phyloP scores from a whole-genome alignment of 768 basidiomycete genomes.

The Fibroporia radiculosa region DNA sequence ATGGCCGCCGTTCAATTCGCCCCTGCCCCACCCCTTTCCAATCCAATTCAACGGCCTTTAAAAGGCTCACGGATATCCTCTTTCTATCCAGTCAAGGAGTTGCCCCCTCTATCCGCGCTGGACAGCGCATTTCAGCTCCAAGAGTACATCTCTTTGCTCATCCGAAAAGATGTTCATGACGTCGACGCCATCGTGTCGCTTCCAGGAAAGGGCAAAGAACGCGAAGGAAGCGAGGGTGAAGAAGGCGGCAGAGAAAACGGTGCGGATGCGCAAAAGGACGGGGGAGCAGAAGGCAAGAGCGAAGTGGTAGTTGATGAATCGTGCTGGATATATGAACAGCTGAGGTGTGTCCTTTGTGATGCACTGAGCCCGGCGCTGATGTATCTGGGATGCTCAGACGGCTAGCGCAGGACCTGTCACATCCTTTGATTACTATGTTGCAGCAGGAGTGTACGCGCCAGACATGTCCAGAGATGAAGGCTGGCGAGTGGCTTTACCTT shows the following conservation, averaged over 20 bases:
- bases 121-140: constrained; percentile 94
- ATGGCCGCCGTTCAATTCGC: neutral
- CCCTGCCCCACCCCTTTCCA: neutral
- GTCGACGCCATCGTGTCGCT: constrained; percentile 74
- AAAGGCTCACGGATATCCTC: constrained; percentile 74
- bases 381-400: constrained; percentile 39
- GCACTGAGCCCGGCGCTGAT: neutral
- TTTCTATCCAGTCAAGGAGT: constrained; percentile 68
- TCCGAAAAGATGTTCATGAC: constrained; percentile 82
- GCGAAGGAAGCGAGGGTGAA: constrained; percentile 23
- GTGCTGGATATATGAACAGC: constrained; percentile 77
- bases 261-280: constrained; percentile 20
- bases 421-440: constrained; percentile 76
- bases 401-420: constrained; percentile 79
- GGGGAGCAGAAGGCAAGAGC: constrained; percentile 26
- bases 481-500: constrained; percentile 96
- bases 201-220: constrained; percentile 43
- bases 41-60: constrained; percentile 51
- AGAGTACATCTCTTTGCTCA: constrained; percentile 87
- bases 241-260: no score
- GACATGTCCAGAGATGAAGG: constrained; percentile 96
- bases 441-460: constrained; percentile 82
- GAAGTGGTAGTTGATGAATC: constrained; percentile 65
- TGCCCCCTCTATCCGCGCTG: constrained; percentile 63
- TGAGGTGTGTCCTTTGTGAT: constrained; percentile 34